phyloP scores from a whole-genome alignment of 2,329 filamentous ascomycete genomes.

The Trichoderma endophyticum region DNA sequence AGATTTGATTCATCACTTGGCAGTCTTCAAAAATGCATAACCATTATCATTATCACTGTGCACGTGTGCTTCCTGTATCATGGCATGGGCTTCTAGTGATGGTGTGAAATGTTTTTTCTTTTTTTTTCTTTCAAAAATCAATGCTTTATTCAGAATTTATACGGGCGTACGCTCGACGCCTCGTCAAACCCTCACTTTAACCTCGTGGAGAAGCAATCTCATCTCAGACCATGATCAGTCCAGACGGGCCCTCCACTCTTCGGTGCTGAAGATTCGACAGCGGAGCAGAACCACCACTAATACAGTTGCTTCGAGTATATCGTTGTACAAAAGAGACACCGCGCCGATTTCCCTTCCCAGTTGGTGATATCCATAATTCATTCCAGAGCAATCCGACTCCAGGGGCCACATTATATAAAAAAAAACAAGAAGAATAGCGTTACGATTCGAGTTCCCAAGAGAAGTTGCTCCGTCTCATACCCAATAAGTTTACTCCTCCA shows the following conservation, averaged over 20 bases:
- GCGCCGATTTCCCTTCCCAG: constrained; percentile 26
- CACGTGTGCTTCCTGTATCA: constrained; percentile 1
- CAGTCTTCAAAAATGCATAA: constrained; percentile 4
- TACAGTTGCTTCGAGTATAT: constrained; percentile 40
- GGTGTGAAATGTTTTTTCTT: not conserved
- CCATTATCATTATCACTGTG: constrained; percentile 8
- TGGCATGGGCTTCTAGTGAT: constrained; percentile 11
- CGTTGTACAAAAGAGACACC: constrained; percentile 51
- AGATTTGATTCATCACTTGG: not conserved
- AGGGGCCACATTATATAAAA: constrained; percentile 15
- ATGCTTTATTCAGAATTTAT: constrained; percentile 37
- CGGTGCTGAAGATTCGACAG: constrained; percentile 62
- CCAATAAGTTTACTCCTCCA: constrained; percentile 70
- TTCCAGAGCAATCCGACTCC: constrained; percentile 33
- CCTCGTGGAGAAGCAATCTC: constrained; percentile 58
- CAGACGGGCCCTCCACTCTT: constrained; percentile 56
- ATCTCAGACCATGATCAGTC: constrained; percentile 23
- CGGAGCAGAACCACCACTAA: constrained; percentile 59
- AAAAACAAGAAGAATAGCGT: constrained; percentile 23
- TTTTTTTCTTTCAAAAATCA: constrained; percentile 18
- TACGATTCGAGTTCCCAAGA: constrained; percentile 19
- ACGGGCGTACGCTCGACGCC: constrained; percentile 60
- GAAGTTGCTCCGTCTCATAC: constrained; percentile 20
- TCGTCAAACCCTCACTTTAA: constrained; percentile 65
- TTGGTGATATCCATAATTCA: constrained; percentile 33